A percentile compares a stretch with the other conserved stretches of the same genome.
These are phyloP conservation scores for Alternaria tenuissima DNA, from an alignment of 2,329 filamentous ascomycete genomes.

Conservation along the genomic window DNA sequence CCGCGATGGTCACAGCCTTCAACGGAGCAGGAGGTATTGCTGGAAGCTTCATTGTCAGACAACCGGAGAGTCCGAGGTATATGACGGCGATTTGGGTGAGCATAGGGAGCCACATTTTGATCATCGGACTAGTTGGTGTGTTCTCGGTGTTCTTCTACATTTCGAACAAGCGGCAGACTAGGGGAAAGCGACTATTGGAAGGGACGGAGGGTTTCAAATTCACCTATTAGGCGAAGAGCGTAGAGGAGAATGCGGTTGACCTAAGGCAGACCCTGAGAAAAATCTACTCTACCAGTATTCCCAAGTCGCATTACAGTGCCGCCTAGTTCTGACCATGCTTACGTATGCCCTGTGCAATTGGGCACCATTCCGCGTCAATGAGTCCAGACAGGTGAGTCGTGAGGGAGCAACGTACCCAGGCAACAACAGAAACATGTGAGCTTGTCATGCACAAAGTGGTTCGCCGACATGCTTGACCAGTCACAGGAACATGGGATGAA, in stretches of 20 bases:
- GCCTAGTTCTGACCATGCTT: not conserved
- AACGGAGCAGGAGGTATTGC: conserved; percentile 72
- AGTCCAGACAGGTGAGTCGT: not conserved
- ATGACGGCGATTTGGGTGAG: conserved; percentile 72
- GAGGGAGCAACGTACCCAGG: not conserved
- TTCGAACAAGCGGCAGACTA: conserved; percentile 60
- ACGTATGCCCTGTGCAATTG: not conserved
- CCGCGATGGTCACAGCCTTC: conserved; percentile 66
- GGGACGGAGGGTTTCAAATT: conserved; percentile 57
- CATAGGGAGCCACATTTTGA: conserved; percentile 67
- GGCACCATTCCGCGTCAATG: not conserved
- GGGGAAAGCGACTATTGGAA: conserved; percentile 61
- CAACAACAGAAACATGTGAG: not conserved
- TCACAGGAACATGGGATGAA: conserved; percentile 17
- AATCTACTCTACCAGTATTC: not conserved
- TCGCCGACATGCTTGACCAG: conserved; percentile 1
- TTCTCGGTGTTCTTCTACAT: conserved; percentile 64
- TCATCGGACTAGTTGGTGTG: conserved; percentile 61
- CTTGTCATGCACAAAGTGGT: not conserved
- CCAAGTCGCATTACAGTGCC: not conserved
- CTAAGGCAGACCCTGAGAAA: conserved; percentile 1
- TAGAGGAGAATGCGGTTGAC: not conserved
- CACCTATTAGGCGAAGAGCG: conserved; percentile 47
- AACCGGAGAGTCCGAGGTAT: conserved; percentile 69
- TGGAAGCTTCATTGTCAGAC: conserved; percentile 70